Conservation (phyloP, 768 basidiomycete species). For the Lactifluus subvellereus region DNA sequence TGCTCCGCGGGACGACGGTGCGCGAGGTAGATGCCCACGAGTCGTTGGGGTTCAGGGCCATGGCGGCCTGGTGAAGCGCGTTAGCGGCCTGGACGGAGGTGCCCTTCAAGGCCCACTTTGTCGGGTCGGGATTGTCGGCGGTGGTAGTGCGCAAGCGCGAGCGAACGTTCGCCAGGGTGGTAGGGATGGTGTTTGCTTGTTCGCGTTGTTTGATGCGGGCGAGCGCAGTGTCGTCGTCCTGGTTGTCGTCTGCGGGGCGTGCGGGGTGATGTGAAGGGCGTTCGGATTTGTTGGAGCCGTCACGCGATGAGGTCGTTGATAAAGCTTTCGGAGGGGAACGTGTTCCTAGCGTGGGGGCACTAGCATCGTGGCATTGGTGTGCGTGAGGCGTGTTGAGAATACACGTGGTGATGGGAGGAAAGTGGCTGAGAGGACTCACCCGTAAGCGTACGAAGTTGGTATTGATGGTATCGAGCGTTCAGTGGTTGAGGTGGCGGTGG, state of each 20-base stretch:
- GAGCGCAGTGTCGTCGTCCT: slow-evolving; percentile 36
- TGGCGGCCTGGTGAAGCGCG: slow-evolving; percentile 71
- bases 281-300: slow-evolving; percentile 31
- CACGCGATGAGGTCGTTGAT: slow-evolving; percentile 36
- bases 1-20: slow-evolving; percentile 55
- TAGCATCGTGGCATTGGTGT: slow-evolving; percentile 27
- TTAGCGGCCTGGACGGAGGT: slow-evolving; percentile 84
- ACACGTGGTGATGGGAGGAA: slow-evolving; percentile 22
- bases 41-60: slow-evolving; percentile 47
- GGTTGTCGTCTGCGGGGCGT: slow-evolving; percentile 36
- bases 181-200: slow-evolving; percentile 26
- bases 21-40: slow-evolving; percentile 59
- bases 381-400: slow-evolving; percentile 24
- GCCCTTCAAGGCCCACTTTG: slow-evolving; percentile 70
- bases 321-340: slow-evolving; percentile 55
- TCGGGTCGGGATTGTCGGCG: slow-evolving; percentile 48
- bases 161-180: slow-evolving; percentile 26
- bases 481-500: slow-evolving; percentile 27
- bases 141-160: slow-evolving; percentile 31
- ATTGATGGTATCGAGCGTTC: slow-evolving; percentile 40
- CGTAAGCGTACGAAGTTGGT: slow-evolving; percentile 64
- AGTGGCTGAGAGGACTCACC: slow-evolving; percentile 40
- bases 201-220: slow-evolving; percentile 44
- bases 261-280: slow-evolving; percentile 39
- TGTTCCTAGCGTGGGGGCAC: slow-evolving; percentile 49